phyloP scores from a whole-genome alignment of 306 rosid genomes.

The Fagus sylvatica region DNA sequence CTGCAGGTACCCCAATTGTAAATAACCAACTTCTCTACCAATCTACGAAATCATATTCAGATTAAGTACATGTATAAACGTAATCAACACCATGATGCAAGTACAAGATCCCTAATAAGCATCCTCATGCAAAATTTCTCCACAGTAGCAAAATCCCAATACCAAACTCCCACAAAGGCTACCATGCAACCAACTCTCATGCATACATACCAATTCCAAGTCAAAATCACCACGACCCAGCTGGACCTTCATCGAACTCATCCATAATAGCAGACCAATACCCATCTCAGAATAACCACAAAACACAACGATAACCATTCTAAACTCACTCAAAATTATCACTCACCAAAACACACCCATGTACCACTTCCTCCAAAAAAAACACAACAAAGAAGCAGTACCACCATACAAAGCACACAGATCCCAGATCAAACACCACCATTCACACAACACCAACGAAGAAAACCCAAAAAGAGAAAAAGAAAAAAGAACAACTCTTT shows the following conservation, averaged over 20 bases:
- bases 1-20: neutral
- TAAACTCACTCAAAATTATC: constrained; percentile 13
- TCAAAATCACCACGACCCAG: constrained; percentile 20
- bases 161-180: neutral
- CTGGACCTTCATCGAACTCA: constrained; percentile 15
- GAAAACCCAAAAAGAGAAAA: neutral
- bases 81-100: neutral
- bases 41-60: neutral
- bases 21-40: constrained; percentile 1
- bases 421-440: constrained; percentile 41
- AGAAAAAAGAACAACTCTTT: constrained; percentile 1
- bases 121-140: constrained; percentile 4
- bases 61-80: neutral
- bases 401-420: constrained; percentile 27
- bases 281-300: constrained; percentile 14
- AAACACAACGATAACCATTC: constrained; percentile 5
- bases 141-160: constrained; percentile 7
- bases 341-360: constrained; percentile 2
- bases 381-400: constrained; percentile 16
- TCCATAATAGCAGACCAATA: neutral
- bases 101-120: neutral
- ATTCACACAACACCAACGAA: constrained; percentile 15
- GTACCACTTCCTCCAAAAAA: constrained; percentile 20
- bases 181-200: constrained; percentile 25
- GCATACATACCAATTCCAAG: constrained; percentile 24